These are phyloP conservation scores for Chaetomium strumarium DNA, from an alignment of 2,329 filamentous ascomycete species.

Conservation along the genomic window DNA sequence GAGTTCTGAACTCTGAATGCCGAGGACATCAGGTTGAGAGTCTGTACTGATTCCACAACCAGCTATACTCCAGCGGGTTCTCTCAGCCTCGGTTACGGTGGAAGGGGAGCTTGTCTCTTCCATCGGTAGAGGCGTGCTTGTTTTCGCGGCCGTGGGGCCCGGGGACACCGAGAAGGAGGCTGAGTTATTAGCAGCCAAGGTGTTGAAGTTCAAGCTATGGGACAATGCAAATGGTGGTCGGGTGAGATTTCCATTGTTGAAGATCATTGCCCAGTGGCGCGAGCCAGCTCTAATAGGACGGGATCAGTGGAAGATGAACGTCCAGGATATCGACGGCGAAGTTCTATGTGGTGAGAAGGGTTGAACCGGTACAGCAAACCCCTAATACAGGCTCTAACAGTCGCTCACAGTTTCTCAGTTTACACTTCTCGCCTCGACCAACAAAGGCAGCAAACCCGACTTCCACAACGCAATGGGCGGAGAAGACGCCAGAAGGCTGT, in stretches of 20 bases:
- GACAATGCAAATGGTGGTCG: slow-evolving; percentile 68
- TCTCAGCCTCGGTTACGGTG: slow-evolving; percentile 92
- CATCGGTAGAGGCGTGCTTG: slow-evolving; percentile 83
- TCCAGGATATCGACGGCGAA: slow-evolving; percentile 83
- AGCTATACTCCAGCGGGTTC: slow-evolving; percentile 91
- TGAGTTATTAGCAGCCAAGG: slow-evolving; percentile 74
- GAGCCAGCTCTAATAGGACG: slow-evolving; percentile 9
- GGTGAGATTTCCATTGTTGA: slow-evolving; percentile 39
- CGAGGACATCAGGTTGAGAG: background rate
- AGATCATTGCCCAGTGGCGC: background rate
- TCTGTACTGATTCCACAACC: background rate
- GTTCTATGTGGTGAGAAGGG: slow-evolving; percentile 74
- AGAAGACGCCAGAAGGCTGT: slow-evolving; percentile 72
- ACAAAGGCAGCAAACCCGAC: slow-evolving; percentile 91
- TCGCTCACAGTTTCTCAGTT: slow-evolving; percentile 78
- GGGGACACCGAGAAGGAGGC: slow-evolving; percentile 87
- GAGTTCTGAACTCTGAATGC: background rate
- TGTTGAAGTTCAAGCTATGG: slow-evolving; percentile 88
- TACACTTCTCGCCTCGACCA: slow-evolving; percentile 85
- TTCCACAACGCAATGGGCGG: slow-evolving; percentile 83
- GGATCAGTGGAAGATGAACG: slow-evolving; percentile 78
- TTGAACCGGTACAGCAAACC: background rate
- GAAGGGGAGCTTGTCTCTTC: slow-evolving; percentile 85
- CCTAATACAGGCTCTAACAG: background rate
- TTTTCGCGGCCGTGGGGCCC: slow-evolving; percentile 85